Conservation (phyloP, 73 alveolate species). For the Paramecium sexaurelia region DNA sequence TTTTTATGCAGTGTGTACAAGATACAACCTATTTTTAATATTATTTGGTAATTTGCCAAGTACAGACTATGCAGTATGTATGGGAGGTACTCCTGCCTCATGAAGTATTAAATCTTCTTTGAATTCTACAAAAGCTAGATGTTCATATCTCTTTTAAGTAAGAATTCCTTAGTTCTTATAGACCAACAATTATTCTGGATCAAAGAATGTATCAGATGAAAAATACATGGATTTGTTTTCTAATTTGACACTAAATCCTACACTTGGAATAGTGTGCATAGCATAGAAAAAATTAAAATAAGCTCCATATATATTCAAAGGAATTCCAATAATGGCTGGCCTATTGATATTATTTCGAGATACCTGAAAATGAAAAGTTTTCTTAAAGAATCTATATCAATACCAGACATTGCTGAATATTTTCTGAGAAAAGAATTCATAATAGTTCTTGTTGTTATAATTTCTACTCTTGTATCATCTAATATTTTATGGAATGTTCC, state of each 20-base stretch:
- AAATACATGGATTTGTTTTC: constrained; percentile 62
- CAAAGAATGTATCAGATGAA: constrained; percentile 67
- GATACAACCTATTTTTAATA: constrained; percentile 53
- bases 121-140: constrained; percentile 54
- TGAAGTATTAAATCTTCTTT: constrained; percentile 60
- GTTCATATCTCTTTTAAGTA: constrained; percentile 50
- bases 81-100: constrained; percentile 72
- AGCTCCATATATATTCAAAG: constrained; percentile 63
- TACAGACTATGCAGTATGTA: constrained; percentile 57
- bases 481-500: constrained; percentile 66
- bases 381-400: constrained; percentile 41
- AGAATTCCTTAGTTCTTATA: constrained; percentile 55
- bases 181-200: constrained; percentile 9
- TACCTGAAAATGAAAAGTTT: constrained; percentile 50
- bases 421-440: constrained; percentile 67
- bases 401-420: constrained; percentile 59
- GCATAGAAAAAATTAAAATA: constrained; percentile 57
- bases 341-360: neutral
- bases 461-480: constrained; percentile 60
- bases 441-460: constrained; percentile 64
- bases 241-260: constrained; percentile 54
- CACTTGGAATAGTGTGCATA: constrained; percentile 62
- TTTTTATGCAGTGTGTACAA: constrained; percentile 58
- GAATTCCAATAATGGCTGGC: constrained; percentile 63
- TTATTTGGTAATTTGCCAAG: constrained; percentile 40